These are phyloP conservation scores for Coleophoma crateriformis DNA, from an alignment of 2,329 filamentous ascomycete species.

Conservation along the genomic window DNA sequence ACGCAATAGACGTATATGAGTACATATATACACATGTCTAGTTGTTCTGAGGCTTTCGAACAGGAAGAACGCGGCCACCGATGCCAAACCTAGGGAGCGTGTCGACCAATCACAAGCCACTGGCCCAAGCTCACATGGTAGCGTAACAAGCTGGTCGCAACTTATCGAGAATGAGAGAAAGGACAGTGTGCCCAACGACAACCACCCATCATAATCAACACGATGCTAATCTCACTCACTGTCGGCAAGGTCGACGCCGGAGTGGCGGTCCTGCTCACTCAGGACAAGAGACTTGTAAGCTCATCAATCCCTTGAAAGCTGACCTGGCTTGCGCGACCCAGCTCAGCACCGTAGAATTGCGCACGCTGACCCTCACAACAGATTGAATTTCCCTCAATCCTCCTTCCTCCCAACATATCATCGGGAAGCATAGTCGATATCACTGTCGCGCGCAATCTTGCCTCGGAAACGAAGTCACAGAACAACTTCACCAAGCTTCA, in stretches of 20 bases:
- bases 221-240: constrained; percentile 95
- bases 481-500: constrained; percentile 80
- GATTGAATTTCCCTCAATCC: constrained; percentile 98
- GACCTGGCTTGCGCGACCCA: background rate
- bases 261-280: constrained; percentile 91
- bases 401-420: constrained; percentile 89
- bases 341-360: background rate
- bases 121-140: background rate
- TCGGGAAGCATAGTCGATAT: constrained; percentile 98
- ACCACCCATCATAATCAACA: constrained; percentile 3
- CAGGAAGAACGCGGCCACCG: no score
- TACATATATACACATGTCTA: no score
- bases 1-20: no score
- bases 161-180: constrained; percentile 7
- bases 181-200: no score
- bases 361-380: constrained; percentile 31
- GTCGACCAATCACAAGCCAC: background rate
- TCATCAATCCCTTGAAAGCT: background rate
- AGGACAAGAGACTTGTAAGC: constrained; percentile 90
- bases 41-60: no score
- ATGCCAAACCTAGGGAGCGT: background rate
- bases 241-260: constrained; percentile 99
- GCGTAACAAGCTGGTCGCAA: constrained; percentile 14
- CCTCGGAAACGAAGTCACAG: constrained; percentile 70
- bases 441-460: constrained; percentile 80